phyloP scores from a whole-genome alignment of 1,284 basidiomycete species.

The Ceratobasidium sp. region DNA sequence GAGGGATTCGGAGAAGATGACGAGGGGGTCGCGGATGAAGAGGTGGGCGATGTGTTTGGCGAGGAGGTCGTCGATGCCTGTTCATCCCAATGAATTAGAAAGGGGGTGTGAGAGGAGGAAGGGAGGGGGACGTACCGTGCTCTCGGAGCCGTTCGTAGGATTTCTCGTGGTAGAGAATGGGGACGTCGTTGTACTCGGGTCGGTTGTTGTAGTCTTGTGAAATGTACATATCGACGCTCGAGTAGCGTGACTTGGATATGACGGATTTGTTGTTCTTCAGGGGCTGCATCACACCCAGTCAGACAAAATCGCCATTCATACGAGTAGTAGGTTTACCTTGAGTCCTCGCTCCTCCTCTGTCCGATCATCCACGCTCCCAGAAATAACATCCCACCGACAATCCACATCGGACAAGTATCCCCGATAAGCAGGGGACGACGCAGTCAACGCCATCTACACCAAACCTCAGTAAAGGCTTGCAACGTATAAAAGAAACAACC shows the following conservation, averaged over 20 bases:
- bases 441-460: constrained; percentile 88
- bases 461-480: constrained; percentile 21
- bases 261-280: constrained; percentile 75
- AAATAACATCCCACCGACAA: constrained; percentile 98
- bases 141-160: constrained; percentile 77
- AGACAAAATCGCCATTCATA: too few relatives aligned
- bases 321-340: constrained; percentile 67
- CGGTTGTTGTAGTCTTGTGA: constrained; percentile 84
- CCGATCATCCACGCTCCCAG: constrained; percentile 95
- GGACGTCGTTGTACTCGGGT: constrained; percentile 92
- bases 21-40: constrained; percentile 97
- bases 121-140: constrained; percentile 65
- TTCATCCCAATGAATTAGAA: background rate
- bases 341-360: constrained; percentile 94
- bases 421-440: constrained; percentile 92
- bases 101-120: constrained; percentile 15
- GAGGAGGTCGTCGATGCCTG: constrained; percentile 88
- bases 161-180: constrained; percentile 79
- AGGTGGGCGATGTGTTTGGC: constrained; percentile 94
- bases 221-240: constrained; percentile 94
- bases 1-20: constrained; percentile 93
- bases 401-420: constrained; percentile 97
- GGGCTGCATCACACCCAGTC: constrained; percentile 63
- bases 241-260: constrained; percentile 96
- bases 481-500: constrained; percentile 47